Evolutionary conservation across 1,284 basidiomycete species (phyloP).

Genomic region (Malassezia yamatoensis): DNA sequence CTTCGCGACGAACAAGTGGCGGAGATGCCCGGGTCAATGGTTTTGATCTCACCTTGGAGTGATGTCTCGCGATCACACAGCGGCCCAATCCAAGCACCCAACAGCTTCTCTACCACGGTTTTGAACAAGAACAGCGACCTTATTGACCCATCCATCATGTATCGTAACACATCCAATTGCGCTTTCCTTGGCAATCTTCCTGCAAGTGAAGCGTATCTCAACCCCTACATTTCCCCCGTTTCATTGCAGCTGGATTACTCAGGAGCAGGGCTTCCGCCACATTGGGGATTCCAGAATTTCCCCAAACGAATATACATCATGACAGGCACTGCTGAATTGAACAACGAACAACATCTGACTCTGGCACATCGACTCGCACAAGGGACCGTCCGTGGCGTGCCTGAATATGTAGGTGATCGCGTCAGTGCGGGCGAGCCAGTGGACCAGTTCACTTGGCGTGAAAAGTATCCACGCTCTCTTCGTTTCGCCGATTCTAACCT

Average conservation of each 20-base stretch:
- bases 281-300: constrained; percentile 38
- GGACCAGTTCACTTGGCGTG: constrained; percentile 24
- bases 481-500: background rate
- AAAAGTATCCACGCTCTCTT: constrained; percentile 21
- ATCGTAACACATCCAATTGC: constrained; percentile 39
- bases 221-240: constrained; percentile 39
- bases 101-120: constrained; percentile 25
- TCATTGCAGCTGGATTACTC: constrained; percentile 33
- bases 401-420: constrained; percentile 26
- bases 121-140: constrained; percentile 35
- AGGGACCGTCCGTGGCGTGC: constrained; percentile 24
- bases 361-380: constrained; percentile 35
- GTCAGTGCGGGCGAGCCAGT: constrained; percentile 9
- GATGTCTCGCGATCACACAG: constrained; percentile 42
- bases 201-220: constrained; percentile 36
- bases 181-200: constrained; percentile 36
- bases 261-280: constrained; percentile 22
- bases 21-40: constrained; percentile 21
- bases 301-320: constrained; percentile 30
- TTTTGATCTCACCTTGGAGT: constrained; percentile 43
- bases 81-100: constrained; percentile 33
- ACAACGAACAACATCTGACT: constrained; percentile 40
- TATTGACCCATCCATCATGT: constrained; percentile 28
- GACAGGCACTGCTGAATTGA: constrained; percentile 35
- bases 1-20: constrained; percentile 40